Base-by-base conservation (phyloP, 148 eudicot species). In the Spergularia marina region DNA sequence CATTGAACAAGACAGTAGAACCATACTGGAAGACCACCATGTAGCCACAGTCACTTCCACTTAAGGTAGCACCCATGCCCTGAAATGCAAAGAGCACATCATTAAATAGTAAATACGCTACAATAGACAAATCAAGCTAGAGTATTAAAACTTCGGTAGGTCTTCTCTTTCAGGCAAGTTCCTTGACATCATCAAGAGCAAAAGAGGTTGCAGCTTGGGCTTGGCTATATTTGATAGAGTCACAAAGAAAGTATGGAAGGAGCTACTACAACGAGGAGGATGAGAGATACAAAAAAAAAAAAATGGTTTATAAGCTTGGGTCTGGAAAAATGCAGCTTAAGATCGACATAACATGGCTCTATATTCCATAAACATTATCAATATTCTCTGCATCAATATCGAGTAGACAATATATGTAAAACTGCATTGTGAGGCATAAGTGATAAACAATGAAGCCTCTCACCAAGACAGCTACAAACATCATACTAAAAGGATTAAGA, bases 11-110 rank as follows among this genome's bases (percentile, higher is more conserved):
- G 75, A 94, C 97, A 60, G 91, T 84, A 17, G 98, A 94, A 65
- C 98, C 98, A 81, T 94, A 94, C 74, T 94, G 98, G 66, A 89
- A 94, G 77, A 90, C 96, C 70, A 91, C 89, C 93, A 94, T 84
- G 84, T 85, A 94, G 80, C 88, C 84, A 80, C 89, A 84, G 65
- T 90, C 88, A 74, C 88, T 94, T 60, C 93, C 93, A 68, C 87
- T 83, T 77, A 89, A 83, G 78, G 83, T 89, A 67, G 87, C 84
- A 83, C 88, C 87, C 79, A 83, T 25, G 69, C 87, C 93, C 98
- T 94, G 88, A 44, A 78, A 88, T 36, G 82, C 41, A 76, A 41
- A 40, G 40, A 70, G 54, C 57, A n/a, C 14, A 56, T 58, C 44
- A 40, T 30, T 44, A 53, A 76, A 65, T 30, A 30, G 36, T 30